Evolutionary conservation across 306 rosid genomes (phyloP).

Genomic region (Acacia acuminata): DNA sequence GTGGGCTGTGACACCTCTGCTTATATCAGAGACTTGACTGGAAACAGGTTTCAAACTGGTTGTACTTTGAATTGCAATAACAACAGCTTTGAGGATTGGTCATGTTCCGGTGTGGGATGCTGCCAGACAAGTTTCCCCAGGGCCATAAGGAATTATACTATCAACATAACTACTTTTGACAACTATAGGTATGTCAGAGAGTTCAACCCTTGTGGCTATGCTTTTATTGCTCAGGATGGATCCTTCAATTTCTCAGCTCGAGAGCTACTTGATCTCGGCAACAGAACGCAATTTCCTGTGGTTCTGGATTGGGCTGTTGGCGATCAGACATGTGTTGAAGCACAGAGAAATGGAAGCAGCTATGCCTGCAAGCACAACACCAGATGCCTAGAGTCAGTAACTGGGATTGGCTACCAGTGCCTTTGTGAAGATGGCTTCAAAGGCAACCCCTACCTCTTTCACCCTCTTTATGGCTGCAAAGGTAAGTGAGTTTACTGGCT

Average conservation of each 20-base stretch:
- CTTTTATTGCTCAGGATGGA: conserved; percentile 23
- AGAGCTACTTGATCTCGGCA: not conserved
- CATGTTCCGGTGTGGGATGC: not conserved
- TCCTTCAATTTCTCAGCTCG: not conserved
- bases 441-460: conserved; percentile 37
- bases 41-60: not conserved
- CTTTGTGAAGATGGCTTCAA: conserved; percentile 25
- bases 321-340: conserved; percentile 29
- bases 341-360: not conserved
- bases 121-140: not conserved
- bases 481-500: not conserved
- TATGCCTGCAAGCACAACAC: conserved; percentile 1
- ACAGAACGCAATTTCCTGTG: not conserved
- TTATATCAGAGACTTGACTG: not conserved
- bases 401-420: conserved; percentile 30
- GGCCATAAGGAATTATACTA: not conserved
- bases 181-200: fast-evolving
- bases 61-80: not conserved
- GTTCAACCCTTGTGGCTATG: conserved; percentile 40
- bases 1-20: conserved; percentile 5
- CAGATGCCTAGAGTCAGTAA: not conserved
- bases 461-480: conserved; percentile 7
- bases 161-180: fast-evolving
- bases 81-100: not conserved
- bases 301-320: conserved; percentile 51